These are phyloP conservation scores for Dioscorea dumetorum DNA, from an alignment of 106 monocot genomes.

Conservation along the genomic window DNA sequence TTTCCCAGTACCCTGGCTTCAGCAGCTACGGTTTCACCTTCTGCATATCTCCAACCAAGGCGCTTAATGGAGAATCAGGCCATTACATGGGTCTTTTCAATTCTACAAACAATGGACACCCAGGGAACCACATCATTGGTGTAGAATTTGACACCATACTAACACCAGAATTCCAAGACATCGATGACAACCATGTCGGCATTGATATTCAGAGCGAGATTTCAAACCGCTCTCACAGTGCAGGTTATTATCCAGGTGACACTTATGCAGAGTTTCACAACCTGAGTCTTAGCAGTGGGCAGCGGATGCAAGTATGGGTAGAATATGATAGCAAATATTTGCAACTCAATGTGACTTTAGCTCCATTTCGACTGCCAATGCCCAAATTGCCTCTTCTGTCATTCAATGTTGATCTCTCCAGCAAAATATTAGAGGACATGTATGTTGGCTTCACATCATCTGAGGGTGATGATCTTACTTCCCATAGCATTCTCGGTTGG, in stretches of 20 bases:
- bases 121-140: constrained; percentile 1
- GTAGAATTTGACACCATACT: constrained; percentile 7
- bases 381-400: constrained; percentile 20
- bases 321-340: constrained; percentile 11
- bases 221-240: not conserved
- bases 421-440: constrained; percentile 11
- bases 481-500: constrained; percentile 22
- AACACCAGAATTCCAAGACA: constrained; percentile 5
- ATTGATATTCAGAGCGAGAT: not conserved
- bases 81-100: constrained; percentile 8
- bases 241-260: constrained; percentile 1
- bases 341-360: constrained; percentile 17
- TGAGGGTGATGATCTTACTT: not conserved
- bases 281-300: constrained; percentile 13
- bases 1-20: not conserved
- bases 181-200: constrained; percentile 10
- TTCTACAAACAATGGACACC: constrained; percentile 3
- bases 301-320: constrained; percentile 26
- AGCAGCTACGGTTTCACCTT: constrained; percentile 7
- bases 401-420: constrained; percentile 9
- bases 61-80: not conserved
- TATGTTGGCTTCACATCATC: constrained; percentile 24
- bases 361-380: constrained; percentile 9
- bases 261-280: not conserved
- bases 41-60: constrained; percentile 1